Evolutionary conservation across 1,139 yeast genomes (phyloP), one percentile per base, ranked within the genome.

Genomic region (Geotrichum aggregatum): DNA sequence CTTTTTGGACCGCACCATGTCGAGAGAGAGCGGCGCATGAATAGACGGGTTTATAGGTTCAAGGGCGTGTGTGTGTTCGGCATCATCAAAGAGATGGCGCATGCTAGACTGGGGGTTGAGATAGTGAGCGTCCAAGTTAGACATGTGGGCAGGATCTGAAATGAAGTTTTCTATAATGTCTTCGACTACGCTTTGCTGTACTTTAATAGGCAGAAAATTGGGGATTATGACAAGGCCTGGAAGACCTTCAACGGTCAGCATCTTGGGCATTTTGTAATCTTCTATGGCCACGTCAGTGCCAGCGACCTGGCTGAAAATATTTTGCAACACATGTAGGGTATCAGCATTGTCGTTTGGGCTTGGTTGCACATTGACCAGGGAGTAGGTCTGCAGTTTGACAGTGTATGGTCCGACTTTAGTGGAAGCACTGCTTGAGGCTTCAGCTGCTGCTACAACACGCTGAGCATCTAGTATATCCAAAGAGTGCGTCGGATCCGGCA

Each of bases 81-180:
- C 42, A 3, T 40, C 49, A 18, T 47, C 45, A 61, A 35, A 68
- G 34, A 16, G 46, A 65, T 53, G 2, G 67, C 68, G 31, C 61
- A 52, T n/a, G 54, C 56, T 10, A 63, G 34, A 11, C 5, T 44
- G 49, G 7, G 52, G 49, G 14, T 18, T 22, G 11, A 54, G 45
- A 52, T 69, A 69, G 44, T 68, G 69, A 13, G 68, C 63, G 42
- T 68, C 71, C 18, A 72, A 61, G 52, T 72, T 73, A 21, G 72
- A 67, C 34, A 60, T 55, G 53, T 73, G 76, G 41, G 58, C 59
- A 18, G 56, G 55, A 19, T 64, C 64, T 1, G 68, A 69, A n/a
- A 72, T 57, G 49, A 69, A 69, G 10, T 67, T 68, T 34, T 61
- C 62, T 2, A 69, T 50, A 1, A 67, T 61, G 39, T 66, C 64